A percentile compares a stretch with the other conserved stretches of the same genome.
Evolutionary conservation across 2,329 filamentous ascomycete species (phyloP).

Genomic region (Aspergillus piperis): DNA sequence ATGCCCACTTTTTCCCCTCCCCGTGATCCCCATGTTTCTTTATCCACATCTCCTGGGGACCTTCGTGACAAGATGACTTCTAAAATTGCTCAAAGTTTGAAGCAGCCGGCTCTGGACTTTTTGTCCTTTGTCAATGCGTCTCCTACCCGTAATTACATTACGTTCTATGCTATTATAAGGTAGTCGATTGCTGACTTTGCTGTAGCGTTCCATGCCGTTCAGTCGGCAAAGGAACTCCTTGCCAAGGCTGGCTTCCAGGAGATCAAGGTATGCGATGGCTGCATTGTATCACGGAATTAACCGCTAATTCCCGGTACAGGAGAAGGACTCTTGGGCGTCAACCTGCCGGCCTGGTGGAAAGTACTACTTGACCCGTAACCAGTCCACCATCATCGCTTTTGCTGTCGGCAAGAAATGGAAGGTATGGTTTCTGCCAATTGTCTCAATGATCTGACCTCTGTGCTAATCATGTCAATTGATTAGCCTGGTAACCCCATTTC

Average conservation of each 20-base stretch:
- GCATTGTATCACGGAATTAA: neutral
- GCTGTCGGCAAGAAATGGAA: constrained; percentile 88
- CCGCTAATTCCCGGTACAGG: constrained; percentile 46
- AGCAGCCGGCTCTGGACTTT: constrained; percentile 71
- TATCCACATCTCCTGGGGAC: constrained; percentile 17
- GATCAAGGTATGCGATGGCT: constrained; percentile 61
- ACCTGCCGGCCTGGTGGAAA: constrained; percentile 82
- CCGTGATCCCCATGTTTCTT: constrained; percentile 10
- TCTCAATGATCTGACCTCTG: neutral
- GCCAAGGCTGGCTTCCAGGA: constrained; percentile 81
- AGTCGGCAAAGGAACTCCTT: constrained; percentile 72
- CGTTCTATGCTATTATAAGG: neutral
- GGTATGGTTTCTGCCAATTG: constrained; percentile 29
- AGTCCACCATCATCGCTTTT: constrained; percentile 88
- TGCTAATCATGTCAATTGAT: constrained; percentile 1
- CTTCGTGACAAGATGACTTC: constrained; percentile 35
- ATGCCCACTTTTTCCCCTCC: constrained; percentile 15
- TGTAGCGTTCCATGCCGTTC: constrained; percentile 90
- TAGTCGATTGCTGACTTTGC: neutral
- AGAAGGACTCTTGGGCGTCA: constrained; percentile 85
- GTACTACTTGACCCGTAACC: constrained; percentile 94
- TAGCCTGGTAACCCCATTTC: constrained; percentile 80
- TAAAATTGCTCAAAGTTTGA: constrained; percentile 27
- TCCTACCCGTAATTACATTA: constrained; percentile 71
- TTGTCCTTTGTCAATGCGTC: constrained; percentile 92